Conservation (phyloP, 352 stramenopile genomes). For the Phytophthora megakarya region DNA sequence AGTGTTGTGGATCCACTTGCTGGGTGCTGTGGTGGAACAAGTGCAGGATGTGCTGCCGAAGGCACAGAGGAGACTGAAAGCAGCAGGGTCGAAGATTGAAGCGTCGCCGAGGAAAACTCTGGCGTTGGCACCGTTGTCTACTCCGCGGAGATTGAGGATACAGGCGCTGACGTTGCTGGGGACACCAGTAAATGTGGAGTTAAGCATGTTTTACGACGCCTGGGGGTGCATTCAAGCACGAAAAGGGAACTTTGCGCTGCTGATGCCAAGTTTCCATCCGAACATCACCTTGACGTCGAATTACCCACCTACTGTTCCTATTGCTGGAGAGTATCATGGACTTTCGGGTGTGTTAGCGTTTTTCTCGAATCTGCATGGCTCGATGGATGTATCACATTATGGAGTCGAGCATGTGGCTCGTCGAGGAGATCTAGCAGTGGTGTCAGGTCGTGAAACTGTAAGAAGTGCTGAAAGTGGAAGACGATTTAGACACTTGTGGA, state of each 20-base stretch:
- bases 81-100: slow-evolving; percentile 25
- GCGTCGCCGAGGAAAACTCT: slow-evolving; percentile 26
- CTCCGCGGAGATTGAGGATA: slow-evolving; percentile 24
- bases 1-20: slow-evolving; percentile 75
- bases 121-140: slow-evolving; percentile 26
- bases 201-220: slow-evolving; percentile 74
- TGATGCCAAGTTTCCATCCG: slow-evolving; percentile 79
- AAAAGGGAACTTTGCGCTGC: slow-evolving; percentile 79
- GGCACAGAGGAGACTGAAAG: slow-evolving; percentile 34
- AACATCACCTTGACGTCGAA: slow-evolving; percentile 82
- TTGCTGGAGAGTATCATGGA: slow-evolving; percentile 73
- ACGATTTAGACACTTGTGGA: slow-evolving; percentile 84
- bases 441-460: slow-evolving; percentile 80
- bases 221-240: slow-evolving; percentile 75
- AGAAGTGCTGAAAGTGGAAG: slow-evolving; percentile 67
- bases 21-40: slow-evolving; percentile 69
- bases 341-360: slow-evolving; percentile 68
- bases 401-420: slow-evolving; percentile 70
- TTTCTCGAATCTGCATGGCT: slow-evolving; percentile 70
- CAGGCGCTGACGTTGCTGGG: slow-evolving; percentile 57
- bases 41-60: slow-evolving; percentile 47
- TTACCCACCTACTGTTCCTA: slow-evolving; percentile 70
- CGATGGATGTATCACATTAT: slow-evolving; percentile 77
- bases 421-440: slow-evolving; percentile 72
- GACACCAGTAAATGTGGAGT: slow-evolving; percentile 59